phyloP scores from a whole-genome alignment of 2,329 filamentous ascomycete genomes.

The Fusarium sp. region DNA sequence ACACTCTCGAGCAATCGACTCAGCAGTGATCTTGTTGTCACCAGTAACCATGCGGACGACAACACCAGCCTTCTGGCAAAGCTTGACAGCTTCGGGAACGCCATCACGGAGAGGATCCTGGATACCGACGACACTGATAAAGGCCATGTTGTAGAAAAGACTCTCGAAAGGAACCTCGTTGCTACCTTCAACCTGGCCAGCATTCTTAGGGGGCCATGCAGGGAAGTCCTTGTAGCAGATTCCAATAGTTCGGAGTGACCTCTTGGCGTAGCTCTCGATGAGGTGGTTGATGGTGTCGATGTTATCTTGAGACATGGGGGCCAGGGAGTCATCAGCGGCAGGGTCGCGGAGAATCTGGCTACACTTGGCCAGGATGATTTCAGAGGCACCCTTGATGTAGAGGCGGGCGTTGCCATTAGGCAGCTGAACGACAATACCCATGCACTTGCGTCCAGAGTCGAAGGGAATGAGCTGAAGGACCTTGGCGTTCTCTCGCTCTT shows the following conservation, averaged over 20 bases:
- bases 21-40: conserved; percentile 83
- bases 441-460: conserved; percentile 80
- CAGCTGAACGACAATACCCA: conserved; percentile 69
- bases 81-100: conserved; percentile 78
- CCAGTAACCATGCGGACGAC: conserved; percentile 88
- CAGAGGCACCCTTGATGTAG: conserved; percentile 74
- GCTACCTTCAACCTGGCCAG: conserved; percentile 66
- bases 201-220: conserved; percentile 81
- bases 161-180: conserved; percentile 75
- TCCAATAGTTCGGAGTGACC: conserved; percentile 86
- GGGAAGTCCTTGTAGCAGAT: conserved; percentile 87
- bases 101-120: conserved; percentile 83
- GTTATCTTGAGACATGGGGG: conserved; percentile 64
- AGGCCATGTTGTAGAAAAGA: conserved; percentile 75
- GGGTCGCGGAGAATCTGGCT: conserved; percentile 64
- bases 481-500: conserved; percentile 71
- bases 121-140: conserved; percentile 80
- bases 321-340: conserved; percentile 56
- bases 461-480: conserved; percentile 79
- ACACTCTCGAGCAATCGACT: conserved; percentile 83
- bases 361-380: conserved; percentile 71
- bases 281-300: conserved; percentile 70
- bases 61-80: conserved; percentile 82
- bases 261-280: conserved; percentile 82
- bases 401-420: conserved; percentile 65